These are phyloP conservation scores for Leishmania tarentolae DNA, from an alignment of 208 protist genomes.

Conservation along the genomic window DNA sequence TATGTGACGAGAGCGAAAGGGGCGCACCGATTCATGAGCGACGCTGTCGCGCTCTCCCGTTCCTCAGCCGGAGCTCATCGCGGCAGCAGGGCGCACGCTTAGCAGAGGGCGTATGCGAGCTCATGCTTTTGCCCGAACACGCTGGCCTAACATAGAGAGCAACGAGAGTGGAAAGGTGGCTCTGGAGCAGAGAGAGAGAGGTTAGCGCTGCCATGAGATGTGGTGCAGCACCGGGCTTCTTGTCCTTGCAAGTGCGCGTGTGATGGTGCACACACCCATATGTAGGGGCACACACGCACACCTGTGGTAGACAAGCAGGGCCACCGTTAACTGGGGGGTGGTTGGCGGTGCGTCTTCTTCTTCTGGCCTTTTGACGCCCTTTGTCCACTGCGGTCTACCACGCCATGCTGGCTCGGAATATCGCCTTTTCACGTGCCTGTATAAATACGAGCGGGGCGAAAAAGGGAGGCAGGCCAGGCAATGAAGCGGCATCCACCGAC, in stretches of 20 bases:
- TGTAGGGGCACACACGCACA: neutral
- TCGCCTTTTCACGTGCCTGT: neutral
- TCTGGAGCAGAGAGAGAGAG: neutral
- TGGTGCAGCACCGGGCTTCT: neutral
- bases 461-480: neutral
- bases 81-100: neutral
- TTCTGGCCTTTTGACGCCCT: neutral
- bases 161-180: neutral
- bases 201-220: neutral
- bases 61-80: neutral
- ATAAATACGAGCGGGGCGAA: neutral
- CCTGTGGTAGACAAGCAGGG: neutral
- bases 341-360: neutral
- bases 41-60: neutral
- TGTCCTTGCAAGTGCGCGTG: neutral
- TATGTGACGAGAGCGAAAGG: neutral
- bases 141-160: neutral
- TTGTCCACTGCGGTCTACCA: neutral
- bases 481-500: neutral
- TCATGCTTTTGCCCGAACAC: neutral
- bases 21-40: neutral
- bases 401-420: neutral
- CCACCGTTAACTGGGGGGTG: no score
- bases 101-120: neutral
- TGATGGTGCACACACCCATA: neutral